Evolutionary conservation across 2,329 filamentous ascomycete genomes (phyloP).

Genomic region (Hawksworthiomyces lignivorus): DNA sequence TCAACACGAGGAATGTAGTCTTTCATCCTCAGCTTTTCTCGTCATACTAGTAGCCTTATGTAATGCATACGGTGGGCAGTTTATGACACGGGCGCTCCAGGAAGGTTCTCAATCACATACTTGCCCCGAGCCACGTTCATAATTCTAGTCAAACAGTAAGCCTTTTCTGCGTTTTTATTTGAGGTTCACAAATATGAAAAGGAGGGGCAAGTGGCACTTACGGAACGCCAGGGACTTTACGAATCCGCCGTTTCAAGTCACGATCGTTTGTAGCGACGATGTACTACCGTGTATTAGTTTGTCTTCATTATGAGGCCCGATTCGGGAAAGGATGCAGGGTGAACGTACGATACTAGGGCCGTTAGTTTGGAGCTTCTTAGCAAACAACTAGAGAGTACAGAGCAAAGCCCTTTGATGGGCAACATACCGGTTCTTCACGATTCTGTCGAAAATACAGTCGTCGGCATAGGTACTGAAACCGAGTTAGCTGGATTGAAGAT

Average conservation of each 20-base stretch:
- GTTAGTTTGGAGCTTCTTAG: constrained; percentile 27
- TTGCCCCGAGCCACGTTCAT: constrained; percentile 82
- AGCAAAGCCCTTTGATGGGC: constrained; percentile 17
- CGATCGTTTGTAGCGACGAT: constrained; percentile 54
- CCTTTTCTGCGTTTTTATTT: too few relatives aligned
- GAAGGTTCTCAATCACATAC: constrained; percentile 88
- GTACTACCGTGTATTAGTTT: constrained; percentile 9
- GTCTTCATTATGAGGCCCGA: too few relatives aligned
- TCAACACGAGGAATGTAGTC: too few relatives aligned
- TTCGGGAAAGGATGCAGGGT: too few relatives aligned
- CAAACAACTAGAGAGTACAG: constrained; percentile 11
- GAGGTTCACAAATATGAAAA: neutral
- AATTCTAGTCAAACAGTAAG: constrained; percentile 29
- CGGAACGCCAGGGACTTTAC: constrained; percentile 67
- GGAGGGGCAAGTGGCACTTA: neutral
- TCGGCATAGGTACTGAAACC: constrained; percentile 53
- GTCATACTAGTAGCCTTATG: too few relatives aligned
- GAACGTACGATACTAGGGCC: constrained; percentile 5
- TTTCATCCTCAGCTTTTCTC: too few relatives aligned
- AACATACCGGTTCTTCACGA: constrained; percentile 51
- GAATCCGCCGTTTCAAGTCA: constrained; percentile 71
- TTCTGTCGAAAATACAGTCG: constrained; percentile 73
- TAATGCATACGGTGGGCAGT: too few relatives aligned
- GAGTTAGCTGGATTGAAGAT: too few relatives aligned
- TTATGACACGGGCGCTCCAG: constrained; percentile 62